A percentile compares a stretch with the other conserved stretches of the same genome.
Evolutionary conservation across 768 basidiomycete genomes (phyloP).

Genomic region (Polyporus arcularius): DNA sequence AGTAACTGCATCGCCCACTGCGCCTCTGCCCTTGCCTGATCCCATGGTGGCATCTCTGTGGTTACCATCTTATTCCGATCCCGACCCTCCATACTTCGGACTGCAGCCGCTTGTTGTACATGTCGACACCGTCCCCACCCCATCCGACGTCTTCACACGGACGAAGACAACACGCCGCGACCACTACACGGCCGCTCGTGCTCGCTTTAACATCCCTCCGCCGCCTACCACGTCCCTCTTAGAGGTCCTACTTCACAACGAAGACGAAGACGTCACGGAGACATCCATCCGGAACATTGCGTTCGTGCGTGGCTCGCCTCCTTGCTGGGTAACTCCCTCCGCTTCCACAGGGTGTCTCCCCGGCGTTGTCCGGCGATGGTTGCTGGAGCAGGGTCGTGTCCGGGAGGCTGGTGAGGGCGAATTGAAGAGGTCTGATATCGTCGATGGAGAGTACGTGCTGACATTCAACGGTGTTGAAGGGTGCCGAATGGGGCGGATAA

Average conservation of each 20-base stretch:
- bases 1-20: constrained; percentile 19
- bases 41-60: constrained; percentile 28
- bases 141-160: constrained; percentile 55
- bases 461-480: constrained; percentile 75
- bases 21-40: constrained; percentile 6
- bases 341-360: constrained; percentile 65
- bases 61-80: constrained; percentile 1
- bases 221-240: constrained; percentile 24
- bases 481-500: constrained; percentile 53
- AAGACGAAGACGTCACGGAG: constrained; percentile 54
- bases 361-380: constrained; percentile 69
- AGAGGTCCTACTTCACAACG: constrained; percentile 70
- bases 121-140: constrained; percentile 57
- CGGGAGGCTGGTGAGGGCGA: constrained; percentile 47
- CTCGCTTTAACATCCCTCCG: constrained; percentile 48
- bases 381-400: constrained; percentile 61
- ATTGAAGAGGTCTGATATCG: constrained; percentile 45
- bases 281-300: constrained; percentile 74
- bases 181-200: constrained; percentile 65
- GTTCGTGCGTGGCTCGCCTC: constrained; percentile 46
- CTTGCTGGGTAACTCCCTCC: constrained; percentile 67
- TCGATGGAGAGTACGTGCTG: constrained; percentile 63
- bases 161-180: constrained; percentile 72
- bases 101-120: constrained; percentile 44
- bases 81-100: not conserved